A percentile compares a stretch with the other conserved stretches of the same genome.
phyloP scores from a whole-genome alignment of 148 eudicot genomes.

The Heliamphora exappendiculata region DNA sequence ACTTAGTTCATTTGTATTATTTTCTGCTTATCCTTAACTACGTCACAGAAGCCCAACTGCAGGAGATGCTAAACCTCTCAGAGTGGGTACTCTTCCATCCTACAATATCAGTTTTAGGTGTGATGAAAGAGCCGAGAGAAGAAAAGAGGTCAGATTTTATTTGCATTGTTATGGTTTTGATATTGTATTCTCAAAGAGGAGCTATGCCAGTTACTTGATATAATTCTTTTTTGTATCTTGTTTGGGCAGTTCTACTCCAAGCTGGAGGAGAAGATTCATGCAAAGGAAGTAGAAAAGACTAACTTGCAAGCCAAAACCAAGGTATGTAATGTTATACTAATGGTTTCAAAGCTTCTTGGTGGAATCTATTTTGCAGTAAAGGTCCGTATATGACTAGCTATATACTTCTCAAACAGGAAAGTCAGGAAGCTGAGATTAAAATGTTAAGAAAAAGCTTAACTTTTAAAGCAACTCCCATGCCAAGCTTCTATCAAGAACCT shows the following conservation, averaged over 20 bases:
- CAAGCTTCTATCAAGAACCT: slow-evolving; percentile 84
- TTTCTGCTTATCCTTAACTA: slow-evolving; percentile 41
- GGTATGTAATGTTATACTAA: slow-evolving; percentile 25
- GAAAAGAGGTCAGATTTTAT: slow-evolving; percentile 64
- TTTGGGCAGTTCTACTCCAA: slow-evolving; percentile 61
- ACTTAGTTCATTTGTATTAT: slow-evolving; percentile 5
- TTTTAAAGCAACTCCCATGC: slow-evolving; percentile 88
- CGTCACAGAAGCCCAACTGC: slow-evolving; percentile 51
- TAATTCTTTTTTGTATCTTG: slow-evolving; percentile 1
- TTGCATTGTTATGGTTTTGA: not conserved
- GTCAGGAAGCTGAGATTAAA: slow-evolving; percentile 74
- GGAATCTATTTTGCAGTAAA: not conserved
- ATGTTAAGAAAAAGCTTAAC: slow-evolving; percentile 70
- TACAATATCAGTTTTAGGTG: slow-evolving; percentile 76
- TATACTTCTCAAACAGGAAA: slow-evolving; percentile 42
- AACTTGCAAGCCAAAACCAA: slow-evolving; percentile 65
- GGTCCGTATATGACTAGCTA: not conserved
- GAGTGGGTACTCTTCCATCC: slow-evolving; percentile 62
- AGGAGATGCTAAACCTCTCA: slow-evolving; percentile 44
- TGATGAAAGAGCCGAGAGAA: slow-evolving; percentile 83
- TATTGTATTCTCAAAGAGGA: not conserved
- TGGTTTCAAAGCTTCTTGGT: slow-evolving; percentile 10
- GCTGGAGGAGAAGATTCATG: slow-evolving; percentile 80
- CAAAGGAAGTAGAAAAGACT: slow-evolving; percentile 71
- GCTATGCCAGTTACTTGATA: not conserved